These are phyloP conservation scores for Cystobasidiopsis lactophilus DNA, from an alignment of 768 basidiomycete genomes.

Conservation along the genomic window DNA sequence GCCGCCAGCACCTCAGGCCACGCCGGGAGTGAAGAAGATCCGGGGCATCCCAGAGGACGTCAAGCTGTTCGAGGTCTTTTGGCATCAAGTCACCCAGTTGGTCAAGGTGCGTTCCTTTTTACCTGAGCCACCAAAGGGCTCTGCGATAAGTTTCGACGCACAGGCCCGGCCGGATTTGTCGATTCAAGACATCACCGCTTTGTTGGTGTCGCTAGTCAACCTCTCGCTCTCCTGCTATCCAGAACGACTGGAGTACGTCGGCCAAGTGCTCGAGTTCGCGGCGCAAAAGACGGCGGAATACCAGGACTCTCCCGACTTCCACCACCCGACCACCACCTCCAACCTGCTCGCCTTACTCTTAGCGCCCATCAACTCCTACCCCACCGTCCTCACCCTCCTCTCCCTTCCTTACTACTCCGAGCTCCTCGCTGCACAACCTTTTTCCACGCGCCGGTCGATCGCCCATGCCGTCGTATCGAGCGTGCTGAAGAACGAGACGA, in stretches of 20 bases:
- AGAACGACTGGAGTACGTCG: constrained; percentile 86
- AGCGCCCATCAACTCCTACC: constrained; percentile 87
- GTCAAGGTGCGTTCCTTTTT: constrained; percentile 50
- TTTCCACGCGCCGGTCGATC: constrained; percentile 70
- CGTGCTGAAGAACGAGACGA: constrained; percentile 87
- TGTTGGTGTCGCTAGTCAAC: constrained; percentile 84
- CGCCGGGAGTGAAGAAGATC: constrained; percentile 56
- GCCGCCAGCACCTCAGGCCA: constrained; percentile 27
- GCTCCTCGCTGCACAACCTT: constrained; percentile 63
- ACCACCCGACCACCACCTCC: constrained; percentile 60
- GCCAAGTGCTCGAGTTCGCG: constrained; percentile 79
- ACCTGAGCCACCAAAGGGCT: no score
- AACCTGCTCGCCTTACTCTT: constrained; percentile 81
- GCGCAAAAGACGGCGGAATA: constrained; percentile 63
- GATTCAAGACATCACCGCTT: constrained; percentile 90
- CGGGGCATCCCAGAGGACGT: constrained; percentile 88
- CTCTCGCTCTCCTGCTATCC: constrained; percentile 92
- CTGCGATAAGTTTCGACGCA: background rate
- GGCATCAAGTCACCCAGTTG: constrained; percentile 91
- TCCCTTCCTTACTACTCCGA: constrained; percentile 76
- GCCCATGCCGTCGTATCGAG: constrained; percentile 86
- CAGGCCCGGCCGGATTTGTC: constrained; percentile 92
- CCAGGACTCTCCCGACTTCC: constrained; percentile 46
- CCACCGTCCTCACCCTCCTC: constrained; percentile 88
- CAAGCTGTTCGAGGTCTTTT: constrained; percentile 91